Percentiles rank a stretch among this genome's conserved stretches.
Conservation (phyloP, 768 basidiomycete species). For the Tephrocybe rancida region DNA sequence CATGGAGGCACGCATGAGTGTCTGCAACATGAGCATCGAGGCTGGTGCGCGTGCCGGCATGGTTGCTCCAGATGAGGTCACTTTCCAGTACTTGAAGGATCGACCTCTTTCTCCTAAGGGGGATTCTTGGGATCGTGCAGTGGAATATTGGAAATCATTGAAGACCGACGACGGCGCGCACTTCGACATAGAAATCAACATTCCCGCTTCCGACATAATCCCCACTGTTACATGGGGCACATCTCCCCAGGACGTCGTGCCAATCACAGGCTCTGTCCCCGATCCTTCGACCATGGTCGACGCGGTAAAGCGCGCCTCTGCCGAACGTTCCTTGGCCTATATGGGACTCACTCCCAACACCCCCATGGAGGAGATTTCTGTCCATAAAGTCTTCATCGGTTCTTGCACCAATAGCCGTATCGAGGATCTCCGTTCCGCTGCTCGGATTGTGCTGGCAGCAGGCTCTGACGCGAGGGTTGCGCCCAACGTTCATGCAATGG, state of each 20-base stretch:
- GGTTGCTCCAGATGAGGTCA: constrained; percentile 88
- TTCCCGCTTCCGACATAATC: constrained; percentile 82
- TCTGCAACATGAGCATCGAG: constrained; percentile 96
- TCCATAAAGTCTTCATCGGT: constrained; percentile 93
- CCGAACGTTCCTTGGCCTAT: constrained; percentile 77
- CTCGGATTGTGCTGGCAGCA: constrained; percentile 73
- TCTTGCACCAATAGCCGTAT: constrained; percentile 96
- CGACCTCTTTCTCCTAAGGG: constrained; percentile 84
- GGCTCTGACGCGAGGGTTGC: constrained; percentile 77
- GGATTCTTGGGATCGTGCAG: constrained; percentile 83
- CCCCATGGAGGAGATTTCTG: constrained; percentile 73
- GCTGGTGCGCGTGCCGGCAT: constrained; percentile 92
- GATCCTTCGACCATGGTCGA: constrained; percentile 71
- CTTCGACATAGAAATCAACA: constrained; percentile 81
- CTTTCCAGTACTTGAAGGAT: constrained; percentile 80
- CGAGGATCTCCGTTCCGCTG: constrained; percentile 89
- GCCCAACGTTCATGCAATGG: constrained; percentile 78
- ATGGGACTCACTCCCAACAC: constrained; percentile 85
- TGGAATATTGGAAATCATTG: constrained; percentile 84
- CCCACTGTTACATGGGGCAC: constrained; percentile 95
- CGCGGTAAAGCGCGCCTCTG: constrained; percentile 64
- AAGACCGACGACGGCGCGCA: constrained; percentile 80
- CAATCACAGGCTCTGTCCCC: constrained; percentile 82
- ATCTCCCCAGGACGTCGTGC: constrained; percentile 84
- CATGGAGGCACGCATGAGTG: constrained; percentile 91